Conservation (phyloP, 2,329 filamentous ascomycete species). For the Coniochaeta sp. region DNA sequence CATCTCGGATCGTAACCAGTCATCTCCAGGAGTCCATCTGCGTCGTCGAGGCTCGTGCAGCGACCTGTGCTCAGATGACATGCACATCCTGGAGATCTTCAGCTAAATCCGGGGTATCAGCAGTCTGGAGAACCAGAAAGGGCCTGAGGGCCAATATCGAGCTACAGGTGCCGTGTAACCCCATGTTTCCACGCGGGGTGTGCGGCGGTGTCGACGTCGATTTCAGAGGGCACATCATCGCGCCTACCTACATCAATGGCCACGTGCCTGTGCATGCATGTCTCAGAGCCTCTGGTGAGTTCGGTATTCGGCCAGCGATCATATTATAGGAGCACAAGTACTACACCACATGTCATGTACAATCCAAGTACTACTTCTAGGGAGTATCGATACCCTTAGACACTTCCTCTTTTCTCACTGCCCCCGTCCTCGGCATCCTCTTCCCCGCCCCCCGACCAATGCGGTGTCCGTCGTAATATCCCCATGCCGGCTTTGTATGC, state of each 20-base stretch:
- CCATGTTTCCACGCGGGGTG: not conserved
- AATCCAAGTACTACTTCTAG: too few species aligned
- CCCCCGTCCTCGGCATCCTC: not conserved
- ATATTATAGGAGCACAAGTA: not conserved
- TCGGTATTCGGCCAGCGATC: not conserved
- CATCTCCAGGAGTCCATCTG: not conserved
- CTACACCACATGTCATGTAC: not conserved
- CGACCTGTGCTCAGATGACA: not conserved
- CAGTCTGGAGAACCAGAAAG: not conserved
- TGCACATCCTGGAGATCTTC: not conserved
- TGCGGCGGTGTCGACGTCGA: not conserved
- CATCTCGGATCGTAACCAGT: not conserved
- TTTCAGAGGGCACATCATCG: not conserved
- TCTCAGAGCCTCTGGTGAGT: not conserved
- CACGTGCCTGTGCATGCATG: not conserved
- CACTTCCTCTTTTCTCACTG: not conserved
- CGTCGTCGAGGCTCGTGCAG: not conserved
- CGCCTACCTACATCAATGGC: not conserved
- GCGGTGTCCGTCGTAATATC: not conserved
- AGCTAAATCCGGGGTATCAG: not conserved
- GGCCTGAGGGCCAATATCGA: not conserved
- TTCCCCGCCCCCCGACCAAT: not conserved
- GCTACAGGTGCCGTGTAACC: not conserved
- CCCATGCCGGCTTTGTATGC: not conserved
- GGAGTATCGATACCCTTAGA: not conserved